phyloP scores from a whole-genome alignment of 495 filamentous ascomycete genomes.

The Cercophora sp. region DNA sequence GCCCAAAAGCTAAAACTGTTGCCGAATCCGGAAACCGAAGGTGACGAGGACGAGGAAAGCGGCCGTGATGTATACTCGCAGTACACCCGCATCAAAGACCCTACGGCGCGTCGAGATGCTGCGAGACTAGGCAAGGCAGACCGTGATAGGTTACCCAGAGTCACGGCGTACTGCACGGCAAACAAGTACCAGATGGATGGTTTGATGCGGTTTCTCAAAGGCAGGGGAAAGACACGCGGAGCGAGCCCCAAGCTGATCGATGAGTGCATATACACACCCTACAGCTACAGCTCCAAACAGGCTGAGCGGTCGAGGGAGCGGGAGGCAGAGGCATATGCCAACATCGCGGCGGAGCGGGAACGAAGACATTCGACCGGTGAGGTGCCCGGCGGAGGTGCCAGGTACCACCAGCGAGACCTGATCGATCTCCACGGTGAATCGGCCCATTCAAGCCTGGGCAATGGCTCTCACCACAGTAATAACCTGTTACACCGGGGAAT shows the following conservation, averaged over 20 bases:
- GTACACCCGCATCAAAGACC: conserved; percentile 89
- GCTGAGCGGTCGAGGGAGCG: conserved; percentile 25
- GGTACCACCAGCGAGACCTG: conserved; percentile 23
- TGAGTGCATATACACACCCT: conserved; percentile 94
- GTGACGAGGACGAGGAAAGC: conserved; percentile 81
- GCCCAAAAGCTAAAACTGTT: conserved; percentile 94
- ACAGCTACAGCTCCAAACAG: conserved; percentile 58
- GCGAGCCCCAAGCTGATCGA: conserved; percentile 87
- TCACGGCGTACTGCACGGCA: conserved; percentile 95
- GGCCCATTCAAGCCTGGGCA: conserved; percentile 13
- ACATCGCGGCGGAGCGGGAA: conserved; percentile 44
- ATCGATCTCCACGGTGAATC: conserved; percentile 20
- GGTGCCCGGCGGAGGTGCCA: conserved; percentile 9
- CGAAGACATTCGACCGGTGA: conserved; percentile 44
- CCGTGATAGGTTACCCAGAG: conserved; percentile 76
- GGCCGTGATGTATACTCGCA: conserved; percentile 96
- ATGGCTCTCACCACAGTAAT: conserved; percentile 17
- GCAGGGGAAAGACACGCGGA: conserved; percentile 65
- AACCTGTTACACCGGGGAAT: too few species aligned
- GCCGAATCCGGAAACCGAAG: conserved; percentile 79
- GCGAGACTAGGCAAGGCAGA: conserved; percentile 92
- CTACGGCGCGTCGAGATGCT: conserved; percentile 86
- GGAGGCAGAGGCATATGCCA: conserved; percentile 46
- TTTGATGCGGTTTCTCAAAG: conserved; percentile 84
- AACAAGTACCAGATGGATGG: conserved; percentile 84